Percentiles rank a stretch among this genome's conserved stretches.
These are phyloP conservation scores for Corylus heterophylla DNA, from an alignment of 306 rosid genomes.

Conservation along the genomic window DNA sequence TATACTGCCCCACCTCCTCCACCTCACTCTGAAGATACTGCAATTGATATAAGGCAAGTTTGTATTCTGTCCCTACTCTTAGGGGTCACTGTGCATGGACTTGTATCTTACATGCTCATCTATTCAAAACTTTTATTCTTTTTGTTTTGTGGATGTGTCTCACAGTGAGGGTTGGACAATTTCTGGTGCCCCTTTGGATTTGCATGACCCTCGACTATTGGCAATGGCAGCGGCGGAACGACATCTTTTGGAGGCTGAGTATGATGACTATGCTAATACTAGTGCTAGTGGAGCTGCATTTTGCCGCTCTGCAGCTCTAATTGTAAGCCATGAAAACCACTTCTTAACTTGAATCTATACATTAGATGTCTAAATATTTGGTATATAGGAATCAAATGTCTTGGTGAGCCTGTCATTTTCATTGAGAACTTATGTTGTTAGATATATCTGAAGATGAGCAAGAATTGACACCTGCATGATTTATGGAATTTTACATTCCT, in stretches of 20 bases:
- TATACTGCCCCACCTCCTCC: slow-evolving; percentile 46
- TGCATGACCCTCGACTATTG: slow-evolving; percentile 53
- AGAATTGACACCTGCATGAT: background rate
- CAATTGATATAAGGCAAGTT: slow-evolving; percentile 55
- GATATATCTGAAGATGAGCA: background rate
- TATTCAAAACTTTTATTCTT: slow-evolving; percentile 4
- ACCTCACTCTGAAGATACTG: slow-evolving; percentile 43
- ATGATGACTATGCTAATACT: slow-evolving; percentile 49
- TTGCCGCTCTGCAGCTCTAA: slow-evolving; percentile 53
- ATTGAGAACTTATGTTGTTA: background rate
- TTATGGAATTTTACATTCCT: background rate
- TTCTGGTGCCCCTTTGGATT: slow-evolving; percentile 51
- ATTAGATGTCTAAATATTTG: background rate
- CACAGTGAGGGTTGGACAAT: slow-evolving; percentile 54
- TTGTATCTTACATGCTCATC: background rate
- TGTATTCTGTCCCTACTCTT: background rate
- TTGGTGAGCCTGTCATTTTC: background rate
- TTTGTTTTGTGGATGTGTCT: slow-evolving; percentile 18
- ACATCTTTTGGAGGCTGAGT: slow-evolving; percentile 48
- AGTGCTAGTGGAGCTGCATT: slow-evolving; percentile 51
- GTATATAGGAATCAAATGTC: background rate
- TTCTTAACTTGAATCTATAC: slow-evolving; percentile 9
- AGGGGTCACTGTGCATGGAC: background rate
- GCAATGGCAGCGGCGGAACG: slow-evolving; percentile 67
- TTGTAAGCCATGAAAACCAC: slow-evolving; percentile 34